phyloP scores from a whole-genome alignment of 2,329 filamentous ascomycete genomes.

The Penicillium nordicum region DNA sequence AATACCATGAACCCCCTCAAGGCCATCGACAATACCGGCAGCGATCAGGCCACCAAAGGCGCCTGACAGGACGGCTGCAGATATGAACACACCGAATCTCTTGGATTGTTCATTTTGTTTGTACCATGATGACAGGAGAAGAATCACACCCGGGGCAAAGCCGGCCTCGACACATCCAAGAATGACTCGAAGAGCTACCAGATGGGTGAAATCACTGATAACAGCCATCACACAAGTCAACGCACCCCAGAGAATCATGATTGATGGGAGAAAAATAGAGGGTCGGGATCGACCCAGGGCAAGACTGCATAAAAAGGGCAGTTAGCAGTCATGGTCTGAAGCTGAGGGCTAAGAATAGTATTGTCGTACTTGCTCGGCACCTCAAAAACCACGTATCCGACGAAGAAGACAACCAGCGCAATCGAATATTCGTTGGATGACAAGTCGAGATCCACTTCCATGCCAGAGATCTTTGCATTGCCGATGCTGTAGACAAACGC shows the following conservation, averaged over 20 bases:
- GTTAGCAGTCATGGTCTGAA: not conserved
- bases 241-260: slow-evolving; percentile 55
- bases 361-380: slow-evolving; percentile 48
- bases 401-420: slow-evolving; percentile 54
- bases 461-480: slow-evolving; percentile 27
- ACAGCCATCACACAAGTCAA: slow-evolving; percentile 52
- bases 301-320: slow-evolving; percentile 24
- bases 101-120: slow-evolving; percentile 56
- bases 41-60: slow-evolving; percentile 53
- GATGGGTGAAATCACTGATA: slow-evolving; percentile 47
- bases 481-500: slow-evolving; percentile 15
- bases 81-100: slow-evolving; percentile 56
- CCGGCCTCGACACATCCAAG: slow-evolving; percentile 26
- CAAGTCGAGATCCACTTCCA: slow-evolving; percentile 20
- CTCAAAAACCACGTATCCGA: slow-evolving; percentile 53
- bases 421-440: slow-evolving; percentile 49
- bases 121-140: slow-evolving; percentile 57
- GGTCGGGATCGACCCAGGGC: slow-evolving; percentile 50
- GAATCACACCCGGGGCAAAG: slow-evolving; percentile 25
- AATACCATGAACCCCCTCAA: slow-evolving; percentile 47
- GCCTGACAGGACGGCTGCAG: slow-evolving; percentile 56
- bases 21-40: slow-evolving; percentile 47
- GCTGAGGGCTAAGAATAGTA: not conserved
- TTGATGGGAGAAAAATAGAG: slow-evolving; percentile 49
- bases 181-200: slow-evolving; percentile 44